Base-by-base conservation (phyloP, 306 rosid genomes). In the Acmispon strigosus region DNA sequence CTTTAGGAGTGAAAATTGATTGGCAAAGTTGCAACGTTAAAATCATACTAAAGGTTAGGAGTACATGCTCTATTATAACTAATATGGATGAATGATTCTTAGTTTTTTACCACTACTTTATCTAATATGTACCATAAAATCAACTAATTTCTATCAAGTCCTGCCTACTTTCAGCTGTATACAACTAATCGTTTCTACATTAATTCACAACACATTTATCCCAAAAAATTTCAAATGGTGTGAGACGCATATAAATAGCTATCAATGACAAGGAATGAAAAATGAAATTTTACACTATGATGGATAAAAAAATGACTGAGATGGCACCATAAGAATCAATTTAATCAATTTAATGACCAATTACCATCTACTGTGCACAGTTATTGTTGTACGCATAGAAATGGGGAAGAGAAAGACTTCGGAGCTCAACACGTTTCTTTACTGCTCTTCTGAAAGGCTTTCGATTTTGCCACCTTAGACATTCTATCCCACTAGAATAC, bases 371-470 rank as follows among this genome's bases (percentile, higher is more conserved):
- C 56, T 19, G 53, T 60, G 72, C 39, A 18, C 55, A 45, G 44
- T 45, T 62, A 83, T 60, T 65, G 69, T 79, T 83, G 62, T 62
- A 71, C 58, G 80, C 77, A 82, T 70, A 72, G 78, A 76, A 94
- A 76, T 50, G 81, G 81, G 13, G 87, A 84, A 7, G 80, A 15
- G 87, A 84, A 7, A 87, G 87, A 84, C 79, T 83, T 41, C 65
- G 52, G 54, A 94, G 90, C 77, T 87, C 88, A 7, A 81, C 70
- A 19, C 98, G 96, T 76, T 72, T 89, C 80, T 69, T 90, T 7
- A 82, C 78, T 67, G 77, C 96, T 85, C 98, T 90, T 79, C 97
- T 84, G 70, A 86, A 89, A 18, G 96, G 91, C 81, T 94, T 94
- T 81, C 85, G 90, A 72, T 84, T 90, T 66, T 77, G 84, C 98